These are phyloP conservation scores for Hymenoscyphus repandus DNA, from an alignment of 2,329 filamentous ascomycete genomes.

Conservation along the genomic window DNA sequence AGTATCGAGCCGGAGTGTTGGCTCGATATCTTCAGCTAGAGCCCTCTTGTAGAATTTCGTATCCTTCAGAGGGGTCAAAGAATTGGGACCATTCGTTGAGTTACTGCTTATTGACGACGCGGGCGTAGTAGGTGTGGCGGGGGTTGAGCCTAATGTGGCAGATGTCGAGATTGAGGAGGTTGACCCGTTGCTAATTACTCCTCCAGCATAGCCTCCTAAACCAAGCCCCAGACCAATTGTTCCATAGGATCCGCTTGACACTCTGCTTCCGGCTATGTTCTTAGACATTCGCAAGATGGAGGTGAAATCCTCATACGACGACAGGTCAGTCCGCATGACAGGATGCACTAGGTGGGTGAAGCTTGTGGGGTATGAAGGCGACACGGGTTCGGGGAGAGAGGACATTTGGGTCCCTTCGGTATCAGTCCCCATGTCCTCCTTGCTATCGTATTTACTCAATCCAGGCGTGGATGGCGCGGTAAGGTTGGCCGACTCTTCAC, in stretches of 20 bases:
- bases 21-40: conserved; percentile 87
- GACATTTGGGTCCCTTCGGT: conserved; percentile 26
- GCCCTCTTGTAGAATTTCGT: conserved; percentile 91
- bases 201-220: conserved; percentile 41
- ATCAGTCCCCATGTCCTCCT: conserved; percentile 40
- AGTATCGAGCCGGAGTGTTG: conserved; percentile 80
- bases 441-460: conserved; percentile 61
- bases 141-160: conserved; percentile 46
- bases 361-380: conserved; percentile 58
- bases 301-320: conserved; percentile 79
- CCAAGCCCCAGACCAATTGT: conserved; percentile 44
- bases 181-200: conserved; percentile 48
- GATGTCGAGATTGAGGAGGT: conserved; percentile 51
- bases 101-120: conserved; percentile 46
- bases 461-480: conserved; percentile 73
- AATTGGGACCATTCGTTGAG: conserved; percentile 34
- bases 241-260: conserved; percentile 66
- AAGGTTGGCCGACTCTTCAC: conserved; percentile 66
- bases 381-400: conserved; percentile 37
- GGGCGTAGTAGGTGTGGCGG: conserved; percentile 53
- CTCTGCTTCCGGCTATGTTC: conserved; percentile 54
- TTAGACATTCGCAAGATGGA: conserved; percentile 67
- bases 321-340: conserved; percentile 75
- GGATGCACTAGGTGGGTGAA: conserved; percentile 81
- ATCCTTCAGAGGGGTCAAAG: conserved; percentile 69